phyloP scores from a whole-genome alignment of 1,139 yeast genomes.

The Diutina catenulata region DNA sequence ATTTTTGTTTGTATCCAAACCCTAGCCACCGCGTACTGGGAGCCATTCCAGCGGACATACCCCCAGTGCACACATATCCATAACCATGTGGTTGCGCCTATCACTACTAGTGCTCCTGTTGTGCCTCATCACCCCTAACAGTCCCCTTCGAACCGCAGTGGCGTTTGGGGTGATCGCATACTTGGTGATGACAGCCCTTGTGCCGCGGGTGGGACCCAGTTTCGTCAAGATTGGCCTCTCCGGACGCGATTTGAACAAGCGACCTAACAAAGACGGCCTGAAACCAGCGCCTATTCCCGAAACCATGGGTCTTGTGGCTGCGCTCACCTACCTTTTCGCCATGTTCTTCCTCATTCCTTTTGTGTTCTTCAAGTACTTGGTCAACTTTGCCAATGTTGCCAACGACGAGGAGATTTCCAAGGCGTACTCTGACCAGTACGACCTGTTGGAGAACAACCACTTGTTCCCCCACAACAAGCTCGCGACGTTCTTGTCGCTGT shows the following conservation, averaged over 20 bases:
- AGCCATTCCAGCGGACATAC: no score
- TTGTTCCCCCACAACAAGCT: constrained; percentile 77
- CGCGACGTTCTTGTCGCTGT: constrained; percentile 76
- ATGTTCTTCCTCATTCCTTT: constrained; percentile 87
- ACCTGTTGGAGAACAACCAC: constrained; percentile 18
- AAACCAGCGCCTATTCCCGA: constrained; percentile 54
- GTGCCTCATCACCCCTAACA: constrained; percentile 8
- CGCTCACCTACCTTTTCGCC: constrained; percentile 65
- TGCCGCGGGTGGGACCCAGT: constrained; percentile 55
- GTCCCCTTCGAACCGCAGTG: constrained; percentile 37
- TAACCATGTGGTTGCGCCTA: background rate
- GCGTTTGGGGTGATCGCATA: constrained; percentile 66
- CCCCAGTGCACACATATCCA: no score
- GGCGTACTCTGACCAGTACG: constrained; percentile 26
- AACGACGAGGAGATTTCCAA: constrained; percentile 23
- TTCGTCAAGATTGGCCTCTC: constrained; percentile 69
- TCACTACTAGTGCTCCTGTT: background rate
- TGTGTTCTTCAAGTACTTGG: constrained; percentile 70
- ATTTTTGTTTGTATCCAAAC: no score
- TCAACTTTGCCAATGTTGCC: constrained; percentile 32
- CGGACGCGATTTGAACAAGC: constrained; percentile 78
- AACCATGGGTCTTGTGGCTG: constrained; percentile 81
- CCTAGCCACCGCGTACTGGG: no score
- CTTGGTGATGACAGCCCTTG: constrained; percentile 41
- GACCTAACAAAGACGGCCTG: constrained; percentile 35